These are phyloP conservation scores for Houttuynia cordata DNA, from an alignment of 164 flowering plant genomes.

Conservation along the genomic window DNA sequence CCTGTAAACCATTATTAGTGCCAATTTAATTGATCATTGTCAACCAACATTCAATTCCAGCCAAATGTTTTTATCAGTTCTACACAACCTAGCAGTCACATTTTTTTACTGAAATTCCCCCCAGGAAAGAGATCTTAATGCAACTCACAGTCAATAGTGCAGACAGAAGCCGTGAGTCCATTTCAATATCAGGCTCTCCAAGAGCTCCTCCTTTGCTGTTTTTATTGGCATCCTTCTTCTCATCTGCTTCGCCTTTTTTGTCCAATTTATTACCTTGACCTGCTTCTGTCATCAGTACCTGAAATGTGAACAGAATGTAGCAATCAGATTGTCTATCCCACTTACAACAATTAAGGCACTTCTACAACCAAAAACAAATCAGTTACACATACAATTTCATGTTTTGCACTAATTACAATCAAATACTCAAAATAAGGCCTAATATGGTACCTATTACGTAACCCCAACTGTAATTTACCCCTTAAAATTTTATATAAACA, in stretches of 20 bases:
- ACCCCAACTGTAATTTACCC: too few species aligned
- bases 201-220: conserved; percentile 19
- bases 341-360: not conserved
- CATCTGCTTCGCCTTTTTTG: conserved; percentile 15
- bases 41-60: not conserved
- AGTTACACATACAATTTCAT: not conserved
- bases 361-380: not conserved
- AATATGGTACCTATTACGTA: too few species aligned
- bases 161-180: conserved; percentile 83
- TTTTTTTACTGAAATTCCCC: not conserved
- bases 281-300: conserved; percentile 68
- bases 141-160: conserved; percentile 73
- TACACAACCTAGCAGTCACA: not conserved
- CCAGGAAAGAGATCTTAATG: not conserved
- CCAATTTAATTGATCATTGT: too few species aligned
- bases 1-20: not conserved
- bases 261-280: conserved; percentile 21
- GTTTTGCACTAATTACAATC: too few species aligned
- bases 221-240: conserved; percentile 17
- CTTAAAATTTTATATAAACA: too few species aligned
- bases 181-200: conserved; percentile 52
- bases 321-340: not conserved
- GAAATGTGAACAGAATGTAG: conserved; percentile 5
- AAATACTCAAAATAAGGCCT: too few species aligned
- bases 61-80: not conserved